Conservation (phyloP, 257 asterid species). For the Salvia miltiorrhiza region DNA sequence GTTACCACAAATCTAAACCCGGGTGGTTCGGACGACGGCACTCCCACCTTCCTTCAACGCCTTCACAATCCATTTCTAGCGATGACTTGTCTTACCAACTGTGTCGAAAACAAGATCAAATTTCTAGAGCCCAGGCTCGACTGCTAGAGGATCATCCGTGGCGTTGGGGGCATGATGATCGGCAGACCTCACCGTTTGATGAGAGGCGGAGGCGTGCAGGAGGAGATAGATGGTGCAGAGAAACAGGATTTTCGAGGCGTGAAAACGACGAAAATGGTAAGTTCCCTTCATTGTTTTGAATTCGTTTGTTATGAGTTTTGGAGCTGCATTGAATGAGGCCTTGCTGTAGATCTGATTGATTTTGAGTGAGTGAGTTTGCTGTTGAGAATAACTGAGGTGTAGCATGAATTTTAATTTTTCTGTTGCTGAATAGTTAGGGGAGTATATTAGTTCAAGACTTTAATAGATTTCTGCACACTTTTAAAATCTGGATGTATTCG, state of each 20-base stretch:
- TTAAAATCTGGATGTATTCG: too few relatives aligned
- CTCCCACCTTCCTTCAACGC: too few relatives aligned
- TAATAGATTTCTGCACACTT: too few relatives aligned
- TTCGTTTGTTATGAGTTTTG: too few relatives aligned
- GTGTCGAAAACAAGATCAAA: too few relatives aligned
- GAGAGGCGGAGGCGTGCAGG: slow-evolving; percentile 17
- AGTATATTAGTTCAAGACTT: too few relatives aligned
- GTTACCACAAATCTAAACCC: too few relatives aligned
- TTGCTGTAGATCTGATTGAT: slow-evolving; percentile 10
- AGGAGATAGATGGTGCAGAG: slow-evolving; percentile 22
- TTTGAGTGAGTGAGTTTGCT: neutral
- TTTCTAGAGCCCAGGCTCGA: slow-evolving; percentile 34
- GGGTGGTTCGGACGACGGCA: too few relatives aligned
- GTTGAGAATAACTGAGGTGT: slow-evolving; percentile 12
- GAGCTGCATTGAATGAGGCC: neutral
- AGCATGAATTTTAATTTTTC: slow-evolving; percentile 2
- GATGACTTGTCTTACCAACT: too few relatives aligned
- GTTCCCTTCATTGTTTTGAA: slow-evolving; percentile 12
- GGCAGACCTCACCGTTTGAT: neutral
- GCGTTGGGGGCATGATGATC: neutral
- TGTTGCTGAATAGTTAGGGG: slow-evolving; percentile 16
- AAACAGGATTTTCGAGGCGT: slow-evolving; percentile 19
- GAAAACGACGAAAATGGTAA: neutral
- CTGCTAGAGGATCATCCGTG: slow-evolving; percentile 24
- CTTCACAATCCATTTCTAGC: too few relatives aligned